phyloP scores from a whole-genome alignment of 2,329 filamentous ascomycete genomes.

The Fusarium aywerte region DNA sequence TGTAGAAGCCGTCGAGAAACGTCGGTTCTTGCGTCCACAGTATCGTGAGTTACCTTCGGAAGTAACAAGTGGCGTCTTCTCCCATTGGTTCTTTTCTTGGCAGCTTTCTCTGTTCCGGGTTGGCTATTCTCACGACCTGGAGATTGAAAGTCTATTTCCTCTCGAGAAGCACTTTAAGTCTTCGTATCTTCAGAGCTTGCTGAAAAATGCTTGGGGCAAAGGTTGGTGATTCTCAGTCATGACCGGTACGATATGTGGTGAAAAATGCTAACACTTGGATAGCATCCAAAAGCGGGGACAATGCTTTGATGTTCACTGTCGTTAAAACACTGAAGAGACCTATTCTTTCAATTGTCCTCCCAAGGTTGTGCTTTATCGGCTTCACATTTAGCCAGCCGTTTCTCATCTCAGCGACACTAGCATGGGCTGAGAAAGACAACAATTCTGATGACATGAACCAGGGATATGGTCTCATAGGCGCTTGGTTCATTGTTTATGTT shows the following conservation, averaged over 20 bases:
- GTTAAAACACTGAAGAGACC: constrained; percentile 19
- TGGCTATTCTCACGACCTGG: constrained; percentile 25
- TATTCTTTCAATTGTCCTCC: constrained; percentile 19
- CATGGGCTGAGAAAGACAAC: constrained; percentile 1
- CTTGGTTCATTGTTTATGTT: constrained; percentile 34
- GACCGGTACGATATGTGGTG: not conserved
- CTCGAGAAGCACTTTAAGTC: constrained; percentile 34
- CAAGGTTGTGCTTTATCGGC: constrained; percentile 32
- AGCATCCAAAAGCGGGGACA: constrained; percentile 9
- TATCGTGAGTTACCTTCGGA: constrained; percentile 19
- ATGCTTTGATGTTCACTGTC: constrained; percentile 16
- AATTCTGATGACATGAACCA: constrained; percentile 19
- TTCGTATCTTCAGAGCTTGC: constrained; percentile 16
- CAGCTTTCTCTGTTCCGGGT: constrained; percentile 20
- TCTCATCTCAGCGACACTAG: constrained; percentile 33
- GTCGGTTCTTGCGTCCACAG: constrained; percentile 15
- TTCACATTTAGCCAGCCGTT: constrained; percentile 39
- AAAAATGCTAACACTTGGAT: not conserved
- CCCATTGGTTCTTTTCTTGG: constrained; percentile 37
- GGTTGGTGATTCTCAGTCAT: not conserved
- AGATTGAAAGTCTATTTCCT: constrained; percentile 20
- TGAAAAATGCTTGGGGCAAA: constrained; percentile 24
- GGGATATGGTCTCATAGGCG: constrained; percentile 37
- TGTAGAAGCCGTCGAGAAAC: constrained; percentile 29
- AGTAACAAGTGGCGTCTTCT: constrained; percentile 21